These are phyloP conservation scores for Friedmanniomyces simplex DNA, from an alignment of 495 filamentous ascomycete genomes.

Conservation along the genomic window DNA sequence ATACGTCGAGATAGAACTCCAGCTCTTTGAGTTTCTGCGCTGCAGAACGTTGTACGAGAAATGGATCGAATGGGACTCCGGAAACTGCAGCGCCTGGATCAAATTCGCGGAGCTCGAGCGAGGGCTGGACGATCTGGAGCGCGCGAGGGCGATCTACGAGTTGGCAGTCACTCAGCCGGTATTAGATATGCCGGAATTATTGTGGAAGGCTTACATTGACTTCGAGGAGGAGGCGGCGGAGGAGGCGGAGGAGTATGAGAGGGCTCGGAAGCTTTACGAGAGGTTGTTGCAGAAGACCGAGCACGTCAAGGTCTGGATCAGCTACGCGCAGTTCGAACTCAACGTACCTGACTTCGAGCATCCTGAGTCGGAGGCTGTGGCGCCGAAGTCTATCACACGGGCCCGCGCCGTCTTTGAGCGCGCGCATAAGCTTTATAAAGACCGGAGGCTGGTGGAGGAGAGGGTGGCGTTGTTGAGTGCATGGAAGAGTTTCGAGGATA, in stretches of 20 bases:
- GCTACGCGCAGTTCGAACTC: conserved; percentile 93
- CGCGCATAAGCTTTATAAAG: conserved; percentile 80
- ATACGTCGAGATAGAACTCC: conserved; percentile 84
- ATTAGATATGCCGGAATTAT: conserved; percentile 93
- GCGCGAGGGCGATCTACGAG: conserved; percentile 85
- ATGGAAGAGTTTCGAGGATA: conserved; percentile 84
- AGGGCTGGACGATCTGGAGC: conserved; percentile 76
- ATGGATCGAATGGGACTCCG: conserved; percentile 77
- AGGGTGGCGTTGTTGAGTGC: conserved; percentile 78
- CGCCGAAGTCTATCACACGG: conserved; percentile 63
- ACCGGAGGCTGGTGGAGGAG: conserved; percentile 88
- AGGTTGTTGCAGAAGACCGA: conserved; percentile 83
- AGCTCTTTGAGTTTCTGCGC: conserved; percentile 82
- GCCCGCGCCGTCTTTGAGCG: conserved; percentile 79
- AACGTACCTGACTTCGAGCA: conserved; percentile 62
- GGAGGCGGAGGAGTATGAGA: conserved; percentile 53
- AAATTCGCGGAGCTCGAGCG: conserved; percentile 87
- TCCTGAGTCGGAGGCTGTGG: conserved; percentile 47
- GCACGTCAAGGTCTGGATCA: conserved; percentile 98
- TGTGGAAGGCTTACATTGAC: conserved; percentile 97
- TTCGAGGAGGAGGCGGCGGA: conserved; percentile 83
- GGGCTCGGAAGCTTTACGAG: conserved; percentile 77
- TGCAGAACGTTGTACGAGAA: conserved; percentile 91
- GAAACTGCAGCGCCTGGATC: conserved; percentile 89
- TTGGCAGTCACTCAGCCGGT: conserved; percentile 71